Evolutionary conservation across 73 alveolate species (phyloP), one percentile per base, ranked within the genome.

Genomic region (Effrenium voratum): DNA sequence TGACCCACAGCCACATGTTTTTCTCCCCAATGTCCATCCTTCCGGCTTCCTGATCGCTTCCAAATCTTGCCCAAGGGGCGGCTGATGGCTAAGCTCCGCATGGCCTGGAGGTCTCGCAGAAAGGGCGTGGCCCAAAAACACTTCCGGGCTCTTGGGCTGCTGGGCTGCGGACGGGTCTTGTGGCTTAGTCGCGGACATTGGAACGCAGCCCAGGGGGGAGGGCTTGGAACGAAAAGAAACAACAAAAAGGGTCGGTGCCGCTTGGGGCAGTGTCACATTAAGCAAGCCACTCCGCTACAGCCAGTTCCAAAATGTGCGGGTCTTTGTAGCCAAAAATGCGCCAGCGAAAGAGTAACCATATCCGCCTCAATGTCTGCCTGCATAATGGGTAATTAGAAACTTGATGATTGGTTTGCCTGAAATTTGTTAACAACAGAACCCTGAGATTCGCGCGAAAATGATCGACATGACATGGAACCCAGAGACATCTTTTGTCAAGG

Each of bases 81-180:
- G 81, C 59, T 86, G 15, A 86, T 44, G 57, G 94, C 94, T 38
- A 86, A 86, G 94, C 94, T 60, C 94, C 94, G 55, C 94, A 86
- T 86, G 50, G 41, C 72, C 32, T 43, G 41, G 26, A 60, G 38
- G 3, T 32, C 45, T 26, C 8, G 40, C 77, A 16, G 15, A 30
- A 19, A 36, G 77, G 22, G 43, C 8, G 63, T 19, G 19, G 8
- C 19, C 63, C 8, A 19, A 52, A 8, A 52, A 52, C 63, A 12
- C 19, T 19, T 8, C 26, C 8, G 8, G 63, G 8, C 19, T 19
- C 63, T 19, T 19, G 8, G 26, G 19, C 26, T 52, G 19, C 63
- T 52, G 19, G 8, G 19, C 8, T 52, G 63, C 63, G 8, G 8
- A 19, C 19, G 19, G 19, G 8, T 8, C 63, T 52, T 52, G 63